A percentile compares a stretch with the other conserved stretches of the same genome.
Conservation (phyloP, 2,329 filamentous ascomycete species). For the Tolypocladium sp. region DNA sequence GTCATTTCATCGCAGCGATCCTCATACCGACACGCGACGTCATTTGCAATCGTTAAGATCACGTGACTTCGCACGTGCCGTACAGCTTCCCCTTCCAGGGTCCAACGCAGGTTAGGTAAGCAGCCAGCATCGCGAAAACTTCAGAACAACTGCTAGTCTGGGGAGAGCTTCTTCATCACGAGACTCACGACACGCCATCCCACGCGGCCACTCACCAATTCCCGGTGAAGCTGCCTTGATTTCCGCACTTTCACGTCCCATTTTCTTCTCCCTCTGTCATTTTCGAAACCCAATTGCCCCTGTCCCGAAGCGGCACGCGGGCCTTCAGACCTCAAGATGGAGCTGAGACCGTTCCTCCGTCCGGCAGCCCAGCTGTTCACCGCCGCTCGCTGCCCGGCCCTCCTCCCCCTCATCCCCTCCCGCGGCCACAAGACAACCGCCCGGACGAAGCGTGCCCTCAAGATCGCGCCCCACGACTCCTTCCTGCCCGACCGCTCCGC, state of each 20-base stretch:
- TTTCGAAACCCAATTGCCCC: background rate
- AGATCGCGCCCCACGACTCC: constrained; percentile 51
- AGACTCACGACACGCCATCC: background rate
- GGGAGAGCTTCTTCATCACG: background rate
- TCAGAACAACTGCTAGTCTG: background rate
- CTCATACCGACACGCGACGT: background rate
- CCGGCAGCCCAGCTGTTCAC: constrained; percentile 23
- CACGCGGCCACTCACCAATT: background rate
- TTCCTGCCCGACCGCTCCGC: constrained; percentile 36
- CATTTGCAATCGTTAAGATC: background rate
- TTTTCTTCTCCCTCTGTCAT: background rate
- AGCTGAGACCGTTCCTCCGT: constrained; percentile 23
- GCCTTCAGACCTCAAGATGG: constrained; percentile 16
- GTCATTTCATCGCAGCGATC: background rate
- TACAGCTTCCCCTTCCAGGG: background rate
- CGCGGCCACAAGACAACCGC: constrained; percentile 41
- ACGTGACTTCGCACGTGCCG: background rate
- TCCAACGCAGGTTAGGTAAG: background rate
- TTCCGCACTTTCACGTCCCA: background rate
- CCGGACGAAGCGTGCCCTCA: constrained; percentile 48
- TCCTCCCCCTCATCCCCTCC: constrained; percentile 15
- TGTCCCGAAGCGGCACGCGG: background rate
- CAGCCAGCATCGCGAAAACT: background rate
- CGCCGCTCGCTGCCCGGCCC: constrained; percentile 10
- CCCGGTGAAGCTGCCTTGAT: background rate